Percentiles rank a stretch among this genome's conserved stretches.
Conservation (phyloP, 78 protist species). For the Mantamonas sphyraenae region DNA sequence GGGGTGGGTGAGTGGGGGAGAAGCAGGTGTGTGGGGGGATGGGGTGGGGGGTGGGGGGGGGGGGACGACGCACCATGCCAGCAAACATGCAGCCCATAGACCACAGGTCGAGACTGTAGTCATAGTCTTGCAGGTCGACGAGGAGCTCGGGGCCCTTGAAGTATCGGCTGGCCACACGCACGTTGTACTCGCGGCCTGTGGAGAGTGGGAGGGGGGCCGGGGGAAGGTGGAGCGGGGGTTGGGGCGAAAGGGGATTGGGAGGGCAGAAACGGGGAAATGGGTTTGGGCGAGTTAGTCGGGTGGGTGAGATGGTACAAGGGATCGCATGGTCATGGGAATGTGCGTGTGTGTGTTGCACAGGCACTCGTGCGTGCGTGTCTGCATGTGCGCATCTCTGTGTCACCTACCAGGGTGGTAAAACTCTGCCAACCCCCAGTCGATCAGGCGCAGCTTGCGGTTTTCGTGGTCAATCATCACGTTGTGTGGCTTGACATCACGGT, state of each 20-base stretch:
- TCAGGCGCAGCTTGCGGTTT: constrained; percentile 75
- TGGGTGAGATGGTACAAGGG: too few species aligned
- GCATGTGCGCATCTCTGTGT: too few species aligned
- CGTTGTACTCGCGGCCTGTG: constrained; percentile 91
- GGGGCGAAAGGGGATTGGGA: too few species aligned
- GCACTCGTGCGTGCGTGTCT: too few species aligned
- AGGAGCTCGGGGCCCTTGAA: constrained; percentile 97
- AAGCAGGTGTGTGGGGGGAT: background rate
- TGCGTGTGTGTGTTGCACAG: too few species aligned
- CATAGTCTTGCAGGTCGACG: constrained; percentile 89
- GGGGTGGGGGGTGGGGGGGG: background rate
- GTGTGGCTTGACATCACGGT: constrained; percentile 89
- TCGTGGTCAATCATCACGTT: constrained; percentile 98
- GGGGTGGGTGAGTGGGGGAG: background rate
- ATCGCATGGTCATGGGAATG: too few species aligned
- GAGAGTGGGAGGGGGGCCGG: too few species aligned
- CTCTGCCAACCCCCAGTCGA: constrained; percentile 99
- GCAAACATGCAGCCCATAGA: constrained; percentile 97
- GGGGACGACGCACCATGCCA: constrained; percentile 64
- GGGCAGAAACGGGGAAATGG: too few species aligned
- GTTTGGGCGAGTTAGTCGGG: too few species aligned
- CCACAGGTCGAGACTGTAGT: constrained; percentile 98
- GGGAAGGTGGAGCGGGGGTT: too few species aligned
- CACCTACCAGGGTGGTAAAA: constrained; percentile 86
- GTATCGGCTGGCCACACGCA: constrained; percentile 99